phyloP scores from a whole-genome alignment of 2,329 filamentous ascomycete species.

The Tetracladium maxilliforme region DNA sequence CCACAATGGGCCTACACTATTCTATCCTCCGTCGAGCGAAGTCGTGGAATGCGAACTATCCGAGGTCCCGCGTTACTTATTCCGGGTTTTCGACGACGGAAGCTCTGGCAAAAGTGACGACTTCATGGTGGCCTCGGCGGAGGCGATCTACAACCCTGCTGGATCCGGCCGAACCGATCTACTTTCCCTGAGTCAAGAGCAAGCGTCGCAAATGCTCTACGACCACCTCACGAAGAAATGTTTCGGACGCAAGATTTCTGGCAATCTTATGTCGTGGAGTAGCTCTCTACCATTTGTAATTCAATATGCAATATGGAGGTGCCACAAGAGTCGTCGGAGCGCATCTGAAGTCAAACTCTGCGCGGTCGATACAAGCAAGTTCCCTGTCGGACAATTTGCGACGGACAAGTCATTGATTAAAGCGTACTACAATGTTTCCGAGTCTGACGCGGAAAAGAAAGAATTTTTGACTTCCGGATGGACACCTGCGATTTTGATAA shows the following conservation, averaged over 20 bases:
- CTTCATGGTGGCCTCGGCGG: conserved; percentile 6
- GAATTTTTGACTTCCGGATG: conserved; percentile 1
- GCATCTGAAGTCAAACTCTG: conserved; percentile 3
- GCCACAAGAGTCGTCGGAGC: conserved; percentile 1
- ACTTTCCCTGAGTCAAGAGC: conserved; percentile 2
- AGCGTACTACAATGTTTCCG: conserved; percentile 1
- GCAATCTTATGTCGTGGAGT: conserved; percentile 4
- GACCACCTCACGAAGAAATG: conserved; percentile 2
- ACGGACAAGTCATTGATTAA: conserved; percentile 2
- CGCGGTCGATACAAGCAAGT: conserved; percentile 3
- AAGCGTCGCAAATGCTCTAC: conserved; percentile 3
- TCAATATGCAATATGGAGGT: conserved; percentile 4
- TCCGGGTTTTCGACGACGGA: conserved; percentile 6
- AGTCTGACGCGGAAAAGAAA: background rate
- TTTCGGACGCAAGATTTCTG: conserved; percentile 1
- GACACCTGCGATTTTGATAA: conserved; percentile 1
- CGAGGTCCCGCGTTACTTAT: conserved; percentile 6
- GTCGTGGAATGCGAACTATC: conserved; percentile 1
- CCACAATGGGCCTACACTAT: conserved; percentile 2
- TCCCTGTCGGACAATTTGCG: conserved; percentile 3
- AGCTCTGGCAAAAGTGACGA: conserved; percentile 7
- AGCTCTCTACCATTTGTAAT: conserved; percentile 4
- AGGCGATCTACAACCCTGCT: conserved; percentile 3
- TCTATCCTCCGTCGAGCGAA: background rate
- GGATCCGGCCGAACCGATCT: conserved; percentile 3